These are phyloP conservation scores for Balakata baccata DNA, from an alignment of 345 rosid genomes.

Conservation along the genomic window DNA sequence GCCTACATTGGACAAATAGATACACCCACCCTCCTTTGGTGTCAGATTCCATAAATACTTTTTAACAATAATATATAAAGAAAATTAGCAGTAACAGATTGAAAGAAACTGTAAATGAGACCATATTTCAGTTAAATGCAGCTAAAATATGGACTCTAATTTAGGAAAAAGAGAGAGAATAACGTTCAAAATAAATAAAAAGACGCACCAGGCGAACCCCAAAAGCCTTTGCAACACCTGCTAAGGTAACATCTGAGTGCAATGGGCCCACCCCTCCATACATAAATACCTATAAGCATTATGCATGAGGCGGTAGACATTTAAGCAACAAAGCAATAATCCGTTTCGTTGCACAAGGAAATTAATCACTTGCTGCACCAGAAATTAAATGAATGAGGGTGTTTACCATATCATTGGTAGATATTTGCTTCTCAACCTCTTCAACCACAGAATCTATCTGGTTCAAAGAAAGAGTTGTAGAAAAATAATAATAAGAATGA, in stretches of 20 bases:
- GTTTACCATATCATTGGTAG: constrained; percentile 71
- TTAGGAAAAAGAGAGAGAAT: neutral
- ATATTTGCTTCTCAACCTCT: constrained; percentile 77
- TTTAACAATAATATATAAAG: neutral
- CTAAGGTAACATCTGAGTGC: constrained; percentile 87
- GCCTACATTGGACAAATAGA: constrained; percentile 50
- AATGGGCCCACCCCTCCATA: constrained; percentile 95
- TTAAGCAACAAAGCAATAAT: neutral
- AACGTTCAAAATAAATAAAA: neutral
- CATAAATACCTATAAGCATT: constrained; percentile 60
- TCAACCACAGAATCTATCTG: constrained; percentile 97
- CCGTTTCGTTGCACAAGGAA: neutral
- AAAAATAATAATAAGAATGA: constrained; percentile 17
- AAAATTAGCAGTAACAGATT: neutral
- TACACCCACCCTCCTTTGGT: neutral
- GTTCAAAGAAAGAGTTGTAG: constrained; percentile 27
- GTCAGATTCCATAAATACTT: neutral
- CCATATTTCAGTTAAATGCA: neutral
- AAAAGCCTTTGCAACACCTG: constrained; percentile 96
- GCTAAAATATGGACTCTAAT: neutral
- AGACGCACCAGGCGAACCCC: constrained; percentile 86
- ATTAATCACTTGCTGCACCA: constrained; percentile 2
- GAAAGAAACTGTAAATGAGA: neutral
- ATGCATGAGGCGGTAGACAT: constrained; percentile 6
- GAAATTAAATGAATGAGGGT: constrained; percentile 5